These are phyloP conservation scores for Pseudocercospora musae DNA, from an alignment of 2,329 filamentous ascomycete species.

Conservation along the genomic window DNA sequence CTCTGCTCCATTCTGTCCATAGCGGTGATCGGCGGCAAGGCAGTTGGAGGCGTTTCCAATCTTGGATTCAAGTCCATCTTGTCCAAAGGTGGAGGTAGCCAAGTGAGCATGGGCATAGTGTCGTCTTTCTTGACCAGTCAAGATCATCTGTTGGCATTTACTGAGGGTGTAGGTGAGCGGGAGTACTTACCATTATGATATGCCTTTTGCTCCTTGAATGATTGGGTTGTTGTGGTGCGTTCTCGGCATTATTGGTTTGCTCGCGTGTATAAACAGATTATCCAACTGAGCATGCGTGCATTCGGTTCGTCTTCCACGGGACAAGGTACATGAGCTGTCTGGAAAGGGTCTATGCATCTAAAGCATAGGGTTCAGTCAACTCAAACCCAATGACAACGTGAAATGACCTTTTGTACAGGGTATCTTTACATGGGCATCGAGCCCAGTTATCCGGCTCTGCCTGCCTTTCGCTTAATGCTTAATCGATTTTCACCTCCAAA, in stretches of 20 bases:
- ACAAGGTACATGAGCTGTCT: neutral
- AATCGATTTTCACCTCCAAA: neutral
- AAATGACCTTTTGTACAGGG: neutral
- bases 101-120: neutral
- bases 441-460: neutral
- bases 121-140: neutral
- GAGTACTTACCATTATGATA: neutral
- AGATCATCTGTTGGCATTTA: too few species aligned
- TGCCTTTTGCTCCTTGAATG: neutral
- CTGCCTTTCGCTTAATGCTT: neutral
- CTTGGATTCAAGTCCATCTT: neutral
- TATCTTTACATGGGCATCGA: neutral
- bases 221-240: neutral
- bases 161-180: neutral
- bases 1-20: neutral
- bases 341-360: slow-evolving; percentile 1
- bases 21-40: neutral
- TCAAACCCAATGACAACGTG: neutral
- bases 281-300: neutral
- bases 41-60: neutral
- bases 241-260: neutral
- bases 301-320: neutral
- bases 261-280: neutral
- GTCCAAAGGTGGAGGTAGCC: neutral
- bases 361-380: neutral